Conservation (phyloP, 2,329 filamentous ascomycete species). For the Magnaporthiopsis rhizophila region DNA sequence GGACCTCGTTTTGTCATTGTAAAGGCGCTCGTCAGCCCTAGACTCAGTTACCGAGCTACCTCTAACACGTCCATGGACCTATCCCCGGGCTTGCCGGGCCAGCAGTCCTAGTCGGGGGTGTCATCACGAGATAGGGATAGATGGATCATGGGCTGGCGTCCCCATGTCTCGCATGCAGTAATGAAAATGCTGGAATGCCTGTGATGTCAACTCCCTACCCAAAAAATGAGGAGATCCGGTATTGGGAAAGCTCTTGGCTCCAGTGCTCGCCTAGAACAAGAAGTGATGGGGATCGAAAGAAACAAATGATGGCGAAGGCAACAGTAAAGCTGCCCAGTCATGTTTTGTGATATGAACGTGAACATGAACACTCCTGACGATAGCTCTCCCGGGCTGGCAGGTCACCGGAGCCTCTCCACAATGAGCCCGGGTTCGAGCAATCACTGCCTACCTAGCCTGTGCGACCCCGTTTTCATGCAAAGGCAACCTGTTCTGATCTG, state of each 20-base stretch:
- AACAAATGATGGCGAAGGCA: background rate
- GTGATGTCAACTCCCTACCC: background rate
- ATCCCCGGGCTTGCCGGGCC: background rate
- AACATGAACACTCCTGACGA: too few relatives aligned
- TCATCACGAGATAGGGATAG: background rate
- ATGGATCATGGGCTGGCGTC: background rate
- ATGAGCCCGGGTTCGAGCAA: background rate
- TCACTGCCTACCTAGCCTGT: background rate
- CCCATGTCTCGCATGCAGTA: background rate
- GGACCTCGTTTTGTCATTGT: background rate
- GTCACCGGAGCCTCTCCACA: background rate
- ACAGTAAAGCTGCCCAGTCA: too few relatives aligned
- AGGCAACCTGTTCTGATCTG: background rate
- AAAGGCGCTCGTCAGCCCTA: too few relatives aligned
- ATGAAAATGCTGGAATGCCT: background rate
- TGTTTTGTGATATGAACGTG: too few relatives aligned
- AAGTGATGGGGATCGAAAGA: background rate
- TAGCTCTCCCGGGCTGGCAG: background rate
- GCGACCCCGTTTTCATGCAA: conserved; percentile 5
- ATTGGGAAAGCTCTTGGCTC: background rate
- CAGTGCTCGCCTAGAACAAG: background rate
- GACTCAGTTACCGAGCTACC: background rate
- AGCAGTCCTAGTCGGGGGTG: background rate
- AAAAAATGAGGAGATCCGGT: background rate
- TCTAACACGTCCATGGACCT: background rate